phyloP scores from a whole-genome alignment of 176 grass and related monocot species.

The Phoenix dactylifera region DNA sequence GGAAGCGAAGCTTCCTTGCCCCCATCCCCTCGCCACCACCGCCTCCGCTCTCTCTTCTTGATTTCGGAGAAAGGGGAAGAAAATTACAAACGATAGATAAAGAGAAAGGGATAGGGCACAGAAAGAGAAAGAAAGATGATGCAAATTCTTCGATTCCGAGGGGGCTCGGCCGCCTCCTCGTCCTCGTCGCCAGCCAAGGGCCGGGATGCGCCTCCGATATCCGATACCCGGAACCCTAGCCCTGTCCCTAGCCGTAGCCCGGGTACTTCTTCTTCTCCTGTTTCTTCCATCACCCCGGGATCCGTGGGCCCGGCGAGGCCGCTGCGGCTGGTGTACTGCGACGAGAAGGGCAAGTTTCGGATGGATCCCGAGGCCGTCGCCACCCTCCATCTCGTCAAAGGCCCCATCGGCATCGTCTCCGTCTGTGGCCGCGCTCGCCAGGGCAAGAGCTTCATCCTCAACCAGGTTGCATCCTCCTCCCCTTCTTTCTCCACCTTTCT shows the following conservation, averaged over 20 bases:
- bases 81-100: background rate
- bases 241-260: background rate
- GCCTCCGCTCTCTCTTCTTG: no score
- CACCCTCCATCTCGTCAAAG: constrained; percentile 60
- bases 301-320: constrained; percentile 28
- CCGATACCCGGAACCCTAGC: constrained; percentile 8
- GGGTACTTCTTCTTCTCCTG: constrained; percentile 3
- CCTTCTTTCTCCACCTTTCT: background rate
- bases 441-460: constrained; percentile 83
- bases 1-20: no score
- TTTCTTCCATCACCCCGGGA: constrained; percentile 13
- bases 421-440: constrained; percentile 70
- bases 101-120: background rate
- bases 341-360: constrained; percentile 49
- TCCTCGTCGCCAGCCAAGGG: constrained; percentile 34
- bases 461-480: constrained; percentile 30
- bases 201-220: constrained; percentile 12
- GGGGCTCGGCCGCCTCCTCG: constrained; percentile 17
- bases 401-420: constrained; percentile 58
- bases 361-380: constrained; percentile 69
- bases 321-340: constrained; percentile 66
- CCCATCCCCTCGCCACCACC: no score
- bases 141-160: constrained; percentile 61
- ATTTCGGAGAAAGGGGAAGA: no score
- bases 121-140: constrained; percentile 20